Evolutionary conservation across 1,284 basidiomycete genomes (phyloP), one percentile per base, ranked within the genome.

Genomic region (Phellinidium pouzarii): DNA sequence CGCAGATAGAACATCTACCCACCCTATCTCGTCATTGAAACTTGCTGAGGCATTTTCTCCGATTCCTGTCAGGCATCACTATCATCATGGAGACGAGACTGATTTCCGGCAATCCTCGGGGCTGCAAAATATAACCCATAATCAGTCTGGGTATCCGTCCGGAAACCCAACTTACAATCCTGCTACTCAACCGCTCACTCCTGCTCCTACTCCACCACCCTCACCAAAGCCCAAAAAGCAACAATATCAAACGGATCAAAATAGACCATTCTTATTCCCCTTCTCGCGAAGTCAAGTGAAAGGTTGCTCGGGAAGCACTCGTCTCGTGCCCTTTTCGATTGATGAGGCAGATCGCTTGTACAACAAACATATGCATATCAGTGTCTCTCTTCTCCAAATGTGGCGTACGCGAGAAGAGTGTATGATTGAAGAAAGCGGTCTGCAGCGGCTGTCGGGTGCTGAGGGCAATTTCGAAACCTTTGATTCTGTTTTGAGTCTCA

Each of bases 221-320:
- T 84, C 86, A 20, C 85, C 84, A 14, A 96, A 95, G 64, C 92
- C 91, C 6, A 98, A 98, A 74, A 98, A 98, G 68, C 93, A 95
- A 65, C 94, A 97, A 65, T 99, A 94, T 68, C 96, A 99, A 68
- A 99, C 96, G 0, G 96, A 99, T 66, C 96, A 96, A 65, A 84
- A 74, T 29, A 78, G 91, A 6, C 96, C 96, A 1, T 99, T 99
- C 66, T 74, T 99, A 53, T 94, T 99, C 65, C 96, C 96, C 0
- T 99, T 96, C 66, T 91, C 92, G 11, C 77, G 74, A 47, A 76
- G 69, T 51, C 68, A 57, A 59, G 59, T 62, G 44, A 75, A 74
- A 56, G 76, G 80, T 61, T 74, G 72, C 36, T 74, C 26, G 40
- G 44, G 50, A 12, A 34, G 25, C 6, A 14, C 31, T 34, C 50